Evolutionary conservation across 2,329 filamentous ascomycete species (phyloP).

Genomic region (Phoma sp.): DNA sequence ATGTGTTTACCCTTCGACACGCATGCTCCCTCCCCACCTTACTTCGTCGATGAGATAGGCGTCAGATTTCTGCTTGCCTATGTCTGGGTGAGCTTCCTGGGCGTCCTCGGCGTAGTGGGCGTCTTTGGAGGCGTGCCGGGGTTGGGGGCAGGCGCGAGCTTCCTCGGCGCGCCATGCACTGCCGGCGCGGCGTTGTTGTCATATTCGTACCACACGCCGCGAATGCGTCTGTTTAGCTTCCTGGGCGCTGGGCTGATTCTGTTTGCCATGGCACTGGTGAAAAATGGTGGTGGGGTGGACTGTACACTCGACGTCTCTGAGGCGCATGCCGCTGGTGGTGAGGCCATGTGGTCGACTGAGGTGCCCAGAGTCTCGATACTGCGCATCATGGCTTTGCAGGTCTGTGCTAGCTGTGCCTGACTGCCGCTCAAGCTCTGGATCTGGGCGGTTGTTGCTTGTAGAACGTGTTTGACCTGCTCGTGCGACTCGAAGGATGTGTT

Average conservation of each 20-base stretch:
- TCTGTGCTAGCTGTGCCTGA: conserved; percentile 36
- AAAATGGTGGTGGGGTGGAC: conserved; percentile 14
- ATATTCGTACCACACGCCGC: conserved; percentile 49
- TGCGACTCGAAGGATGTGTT: conserved; percentile 41
- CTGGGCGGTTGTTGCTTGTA: conserved; percentile 37
- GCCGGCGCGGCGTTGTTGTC: conserved; percentile 18
- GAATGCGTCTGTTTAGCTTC: conserved; percentile 43
- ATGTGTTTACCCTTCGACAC: too few species aligned
- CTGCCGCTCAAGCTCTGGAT: conserved; percentile 37
- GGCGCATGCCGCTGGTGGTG: conserved; percentile 2
- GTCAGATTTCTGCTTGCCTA: neutral
- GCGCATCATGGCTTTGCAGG: conserved; percentile 40
- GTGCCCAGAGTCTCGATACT: conserved; percentile 32
- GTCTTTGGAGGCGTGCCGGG: neutral
- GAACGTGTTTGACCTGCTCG: conserved; percentile 35
- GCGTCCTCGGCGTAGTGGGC: conserved; percentile 7
- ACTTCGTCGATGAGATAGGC: too few species aligned
- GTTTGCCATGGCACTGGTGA: conserved; percentile 24
- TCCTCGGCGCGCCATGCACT: conserved; percentile 9
- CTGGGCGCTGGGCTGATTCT: conserved; percentile 38
- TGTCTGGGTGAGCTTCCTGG: conserved; percentile 8
- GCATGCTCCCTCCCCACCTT: too few species aligned
- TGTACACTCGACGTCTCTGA: conserved; percentile 22
- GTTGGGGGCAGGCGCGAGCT: conserved; percentile 9
- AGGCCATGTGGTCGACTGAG: conserved; percentile 22